phyloP scores from a whole-genome alignment of 805 yeast genomes.

The Candida montana region DNA sequence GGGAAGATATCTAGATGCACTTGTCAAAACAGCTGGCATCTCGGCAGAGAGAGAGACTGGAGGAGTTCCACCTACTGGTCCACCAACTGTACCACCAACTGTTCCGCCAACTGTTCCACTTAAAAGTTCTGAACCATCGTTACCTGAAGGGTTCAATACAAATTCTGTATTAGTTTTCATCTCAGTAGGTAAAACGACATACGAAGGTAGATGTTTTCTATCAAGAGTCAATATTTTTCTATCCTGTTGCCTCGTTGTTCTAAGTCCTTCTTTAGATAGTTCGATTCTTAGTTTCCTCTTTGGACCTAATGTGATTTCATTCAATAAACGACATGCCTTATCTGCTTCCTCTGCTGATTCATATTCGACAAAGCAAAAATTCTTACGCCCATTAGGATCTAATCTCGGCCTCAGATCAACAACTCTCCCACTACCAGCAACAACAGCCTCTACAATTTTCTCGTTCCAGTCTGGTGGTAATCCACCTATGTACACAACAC shows the following conservation, averaged over 20 bases:
- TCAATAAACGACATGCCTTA: conserved; percentile 39
- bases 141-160: conserved; percentile 30
- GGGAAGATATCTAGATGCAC: conserved; percentile 56
- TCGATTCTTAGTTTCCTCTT: conserved; percentile 49
- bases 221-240: conserved; percentile 41
- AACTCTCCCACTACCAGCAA: conserved; percentile 69
- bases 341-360: conserved; percentile 46
- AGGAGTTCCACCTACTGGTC: too few relatives aligned
- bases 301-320: conserved; percentile 39
- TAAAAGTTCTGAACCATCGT: too few relatives aligned
- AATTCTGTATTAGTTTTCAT: conserved; percentile 11
- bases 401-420: conserved; percentile 49
- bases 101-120: too few relatives aligned
- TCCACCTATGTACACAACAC: conserved; percentile 54
- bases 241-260: conserved; percentile 28
- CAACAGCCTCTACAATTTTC: conserved; percentile 53
- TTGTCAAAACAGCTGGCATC: conserved; percentile 44
- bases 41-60: conserved; percentile 6
- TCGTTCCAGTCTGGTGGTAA: conserved; percentile 72
- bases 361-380: conserved; percentile 65
- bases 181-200: conserved; percentile 48
- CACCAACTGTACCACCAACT: conserved; percentile 7
- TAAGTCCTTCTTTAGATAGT: conserved; percentile 54
- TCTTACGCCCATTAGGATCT: conserved; percentile 46
- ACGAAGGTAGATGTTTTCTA: conserved; percentile 45